phyloP scores from a whole-genome alignment of 1,284 basidiomycete genomes.

The Leccinum angustisporum region DNA sequence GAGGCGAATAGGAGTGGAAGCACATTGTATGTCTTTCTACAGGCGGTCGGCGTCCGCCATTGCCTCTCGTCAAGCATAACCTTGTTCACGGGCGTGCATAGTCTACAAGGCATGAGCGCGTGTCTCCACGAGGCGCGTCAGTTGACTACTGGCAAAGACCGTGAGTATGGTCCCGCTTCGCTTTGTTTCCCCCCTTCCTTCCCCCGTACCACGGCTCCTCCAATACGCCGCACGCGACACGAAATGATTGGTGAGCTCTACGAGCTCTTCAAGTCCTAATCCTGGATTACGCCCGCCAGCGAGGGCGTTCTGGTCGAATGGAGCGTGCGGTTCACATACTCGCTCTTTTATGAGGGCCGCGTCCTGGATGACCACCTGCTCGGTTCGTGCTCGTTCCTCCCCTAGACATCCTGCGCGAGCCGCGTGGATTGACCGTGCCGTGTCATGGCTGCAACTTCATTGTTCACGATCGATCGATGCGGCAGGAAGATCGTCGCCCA shows the following conservation, averaged over 20 bases:
- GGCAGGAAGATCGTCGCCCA: no score
- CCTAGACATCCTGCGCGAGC: conserved; percentile 22
- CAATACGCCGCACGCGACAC: conserved; percentile 34
- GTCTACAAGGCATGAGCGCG: conserved; percentile 28
- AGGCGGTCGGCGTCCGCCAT: not conserved
- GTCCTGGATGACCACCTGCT: conserved; percentile 25
- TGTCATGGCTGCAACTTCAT: conserved; percentile 25
- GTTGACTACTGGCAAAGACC: conserved; percentile 16
- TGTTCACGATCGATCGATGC: conserved; percentile 20
- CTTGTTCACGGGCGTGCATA: conserved; percentile 33
- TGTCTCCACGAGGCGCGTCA: conserved; percentile 16
- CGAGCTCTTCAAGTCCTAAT: conserved; percentile 31
- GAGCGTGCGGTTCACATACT: conserved; percentile 32
- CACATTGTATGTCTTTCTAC: conserved; percentile 29
- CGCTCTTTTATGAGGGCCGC: conserved; percentile 27
- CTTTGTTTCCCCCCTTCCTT: not conserved
- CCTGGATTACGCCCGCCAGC: conserved; percentile 31
- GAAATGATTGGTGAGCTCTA: conserved; percentile 40
- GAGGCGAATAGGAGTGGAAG: conserved; percentile 1
- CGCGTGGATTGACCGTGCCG: conserved; percentile 12
- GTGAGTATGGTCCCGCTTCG: not conserved
- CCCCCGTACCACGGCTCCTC: conserved; percentile 30
- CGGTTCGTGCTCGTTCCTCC: conserved; percentile 24
- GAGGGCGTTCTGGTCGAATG: conserved; percentile 20
- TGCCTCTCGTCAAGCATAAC: conserved; percentile 10